These are phyloP conservation scores for Corymbia maculata DNA, from an alignment of 345 rosid genomes.

Conservation along the genomic window DNA sequence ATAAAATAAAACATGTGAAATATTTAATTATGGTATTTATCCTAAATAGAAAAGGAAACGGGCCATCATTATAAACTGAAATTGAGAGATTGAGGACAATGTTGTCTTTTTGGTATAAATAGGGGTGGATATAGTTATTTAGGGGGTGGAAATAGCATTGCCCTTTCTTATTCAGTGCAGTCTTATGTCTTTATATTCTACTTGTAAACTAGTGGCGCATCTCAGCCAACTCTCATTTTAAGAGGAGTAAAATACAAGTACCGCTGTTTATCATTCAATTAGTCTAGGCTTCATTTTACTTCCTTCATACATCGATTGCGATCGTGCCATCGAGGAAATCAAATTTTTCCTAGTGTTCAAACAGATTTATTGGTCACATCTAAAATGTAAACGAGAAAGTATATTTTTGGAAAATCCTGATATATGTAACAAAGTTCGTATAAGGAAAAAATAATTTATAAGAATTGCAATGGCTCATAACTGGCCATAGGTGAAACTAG, in stretches of 20 bases:
- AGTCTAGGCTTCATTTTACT: neutral
- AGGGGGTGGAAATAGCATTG: no score
- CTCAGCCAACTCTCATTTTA: neutral
- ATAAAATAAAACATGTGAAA: no score
- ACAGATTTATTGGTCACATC: neutral
- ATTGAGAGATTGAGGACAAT: no score
- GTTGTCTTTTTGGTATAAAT: no score
- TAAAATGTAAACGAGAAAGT: neutral
- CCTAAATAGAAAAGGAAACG: no score
- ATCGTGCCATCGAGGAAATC: neutral
- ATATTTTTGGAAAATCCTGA: neutral
- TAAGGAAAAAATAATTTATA: neutral
- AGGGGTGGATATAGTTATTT: no score
- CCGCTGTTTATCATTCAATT: neutral
- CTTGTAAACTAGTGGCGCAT: neutral
- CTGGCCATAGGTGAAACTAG: no score
- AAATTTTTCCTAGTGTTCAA: neutral
- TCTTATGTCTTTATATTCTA: neutral
- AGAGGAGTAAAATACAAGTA: neutral
- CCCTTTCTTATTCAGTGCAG: neutral
- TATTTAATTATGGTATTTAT: no score
- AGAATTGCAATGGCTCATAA: neutral
- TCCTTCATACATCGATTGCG: neutral
- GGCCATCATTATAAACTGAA: no score
- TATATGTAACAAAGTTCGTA: neutral